phyloP scores from a whole-genome alignment of 106 monocot genomes.

The Dendrobium huoshanense region DNA sequence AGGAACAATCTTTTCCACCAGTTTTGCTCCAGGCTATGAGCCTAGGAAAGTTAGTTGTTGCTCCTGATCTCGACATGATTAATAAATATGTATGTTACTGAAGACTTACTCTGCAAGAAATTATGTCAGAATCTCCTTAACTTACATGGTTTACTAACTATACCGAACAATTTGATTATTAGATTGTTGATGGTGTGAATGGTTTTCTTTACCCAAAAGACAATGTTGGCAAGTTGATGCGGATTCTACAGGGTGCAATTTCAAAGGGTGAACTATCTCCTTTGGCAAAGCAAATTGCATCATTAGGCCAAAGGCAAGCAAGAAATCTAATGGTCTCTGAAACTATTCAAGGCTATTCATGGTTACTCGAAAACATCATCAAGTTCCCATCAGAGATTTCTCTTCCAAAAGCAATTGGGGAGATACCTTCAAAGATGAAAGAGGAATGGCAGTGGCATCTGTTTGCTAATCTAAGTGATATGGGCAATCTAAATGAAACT shows the following conservation, averaged over 20 bases:
- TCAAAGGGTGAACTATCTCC: constrained; percentile 51
- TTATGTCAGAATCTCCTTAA: neutral
- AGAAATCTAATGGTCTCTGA: constrained; percentile 76
- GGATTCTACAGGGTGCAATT: constrained; percentile 42
- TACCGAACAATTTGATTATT: constrained; percentile 1
- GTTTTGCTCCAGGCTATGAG: constrained; percentile 71
- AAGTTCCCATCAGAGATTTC: constrained; percentile 67
- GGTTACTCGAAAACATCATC: constrained; percentile 65
- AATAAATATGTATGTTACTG: constrained; percentile 68
- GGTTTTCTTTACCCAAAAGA: constrained; percentile 73
- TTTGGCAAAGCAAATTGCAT: constrained; percentile 50
- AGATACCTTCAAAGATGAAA: constrained; percentile 48
- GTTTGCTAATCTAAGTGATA: constrained; percentile 39
- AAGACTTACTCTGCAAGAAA: neutral
- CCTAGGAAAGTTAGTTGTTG: constrained; percentile 74
- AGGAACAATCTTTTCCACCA: constrained; percentile 84
- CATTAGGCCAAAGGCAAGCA: constrained; percentile 42
- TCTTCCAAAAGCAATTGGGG: constrained; percentile 38
- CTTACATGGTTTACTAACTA: neutral
- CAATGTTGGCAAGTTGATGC: constrained; percentile 41
- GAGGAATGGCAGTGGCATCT: constrained; percentile 79
- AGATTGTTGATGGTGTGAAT: constrained; percentile 70
- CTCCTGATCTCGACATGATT: constrained; percentile 80
- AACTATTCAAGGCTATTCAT: constrained; percentile 66
- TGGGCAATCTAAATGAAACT: constrained; percentile 15